Evolutionary conservation across 23 red algal genomes (phyloP), one percentile per base, ranked within the genome.

Genomic region (Gracilaria gracilis): DNA sequence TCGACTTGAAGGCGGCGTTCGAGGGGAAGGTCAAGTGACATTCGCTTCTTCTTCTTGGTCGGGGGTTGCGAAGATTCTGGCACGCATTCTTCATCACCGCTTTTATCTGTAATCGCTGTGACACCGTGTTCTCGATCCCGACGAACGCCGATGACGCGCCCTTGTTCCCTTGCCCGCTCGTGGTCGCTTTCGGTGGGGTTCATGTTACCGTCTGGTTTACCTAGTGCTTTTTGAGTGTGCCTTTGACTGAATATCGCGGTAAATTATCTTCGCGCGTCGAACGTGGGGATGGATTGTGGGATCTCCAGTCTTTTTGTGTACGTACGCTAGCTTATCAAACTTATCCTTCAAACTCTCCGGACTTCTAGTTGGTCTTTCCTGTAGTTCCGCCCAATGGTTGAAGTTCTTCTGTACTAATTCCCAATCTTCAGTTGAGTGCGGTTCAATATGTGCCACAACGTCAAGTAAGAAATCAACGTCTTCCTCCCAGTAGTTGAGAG

Each of bases 311-410:
- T 55, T 55, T 19, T 20, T 55, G 16, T 20, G 51, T 17, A 20
- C 17, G 51, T 20, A 55, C 9, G 51, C 51, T 2, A 55, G 51
- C 48, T 86, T 71, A 39, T 86, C 82, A 15, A 86, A 86, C 61
- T 71, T 86, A 27, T 72, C 67, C 12, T 70, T 66, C 47, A 82
- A 50, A n/a, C 44, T 55, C 0, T 82, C 50, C 13, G n/a, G 2
- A n/a, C 55, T 53, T 62, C 79, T 27, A 29, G 54, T n/a, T 57
- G 50, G 79, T 25, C 50, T 7, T 9, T 57, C 54, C 9, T 82
- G 23, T 20, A 24, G 79, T 61, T 27, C 1, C 28, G 79, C 79
- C 20, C 31, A 82, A 36, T 82, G 44, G 33, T 82, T 49, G 55
- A 82, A 58, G 11, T 82, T 31, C 0, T n/a, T 23, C 28, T 21